These are phyloP conservation scores for Castanopsis chinensis DNA, from an alignment of 306 rosid species.

Conservation along the genomic window DNA sequence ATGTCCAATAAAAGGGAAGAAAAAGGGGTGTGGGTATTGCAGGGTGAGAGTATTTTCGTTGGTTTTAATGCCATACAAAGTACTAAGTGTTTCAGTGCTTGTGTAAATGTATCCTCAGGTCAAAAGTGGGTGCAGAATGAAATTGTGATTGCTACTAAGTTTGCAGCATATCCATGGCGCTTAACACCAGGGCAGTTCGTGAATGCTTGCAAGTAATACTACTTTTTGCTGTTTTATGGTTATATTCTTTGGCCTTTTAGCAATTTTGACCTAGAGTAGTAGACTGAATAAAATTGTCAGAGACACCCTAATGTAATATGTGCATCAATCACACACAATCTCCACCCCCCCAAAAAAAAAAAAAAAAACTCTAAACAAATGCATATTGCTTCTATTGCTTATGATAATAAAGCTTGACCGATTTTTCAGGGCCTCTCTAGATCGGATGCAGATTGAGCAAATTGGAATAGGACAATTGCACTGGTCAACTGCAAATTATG, in stretches of 20 bases:
- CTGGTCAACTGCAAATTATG: conserved; percentile 95
- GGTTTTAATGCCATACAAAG: not conserved
- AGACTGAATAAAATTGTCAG: not conserved
- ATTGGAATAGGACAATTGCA: conserved; percentile 92
- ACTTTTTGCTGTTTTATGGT: not conserved
- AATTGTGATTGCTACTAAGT: conserved; percentile 83
- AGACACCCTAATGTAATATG: not conserved
- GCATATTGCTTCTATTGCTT: not conserved
- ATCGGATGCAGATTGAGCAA: conserved; percentile 81
- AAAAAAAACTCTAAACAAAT: no score
- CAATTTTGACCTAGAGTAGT: not conserved
- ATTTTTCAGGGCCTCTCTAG: conserved; percentile 72
- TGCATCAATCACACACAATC: not conserved
- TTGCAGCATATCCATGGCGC: conserved; percentile 99
- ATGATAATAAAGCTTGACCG: conserved; percentile 10
- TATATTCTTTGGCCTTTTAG: not conserved
- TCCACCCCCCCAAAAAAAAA: not conserved
- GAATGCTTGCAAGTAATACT: conserved; percentile 77
- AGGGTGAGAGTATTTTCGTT: not conserved
- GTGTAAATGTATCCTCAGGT: conserved; percentile 40
- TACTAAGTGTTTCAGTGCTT: conserved; percentile 6
- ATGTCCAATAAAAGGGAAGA: not conserved
- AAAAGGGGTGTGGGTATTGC: not conserved
- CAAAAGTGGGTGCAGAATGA: conserved; percentile 48
- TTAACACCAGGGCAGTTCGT: conserved; percentile 84